Conservation (phyloP, 2,329 filamentous ascomycete species). For the Scedosporium apiospermum region DNA sequence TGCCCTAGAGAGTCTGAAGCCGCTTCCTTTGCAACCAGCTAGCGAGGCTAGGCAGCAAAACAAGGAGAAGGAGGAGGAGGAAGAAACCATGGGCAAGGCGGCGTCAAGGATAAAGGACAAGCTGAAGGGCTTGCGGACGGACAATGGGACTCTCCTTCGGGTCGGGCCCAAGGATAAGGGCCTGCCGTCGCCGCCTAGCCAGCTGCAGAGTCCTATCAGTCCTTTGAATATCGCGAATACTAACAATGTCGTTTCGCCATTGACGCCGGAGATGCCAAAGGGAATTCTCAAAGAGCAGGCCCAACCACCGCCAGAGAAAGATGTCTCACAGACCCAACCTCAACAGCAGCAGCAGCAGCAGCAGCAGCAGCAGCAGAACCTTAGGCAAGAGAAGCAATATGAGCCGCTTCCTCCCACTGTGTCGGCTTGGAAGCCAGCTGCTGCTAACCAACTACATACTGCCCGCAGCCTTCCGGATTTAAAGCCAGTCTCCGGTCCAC, state of each 20-base stretch:
- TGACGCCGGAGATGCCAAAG: background rate
- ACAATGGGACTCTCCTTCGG: background rate
- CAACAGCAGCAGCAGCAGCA: background rate
- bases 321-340: background rate
- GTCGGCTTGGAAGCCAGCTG: conserved; percentile 15
- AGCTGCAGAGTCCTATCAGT: background rate
- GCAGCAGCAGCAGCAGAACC: conserved; percentile 6
- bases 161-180: background rate
- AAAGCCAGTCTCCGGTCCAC: conserved; percentile 7
- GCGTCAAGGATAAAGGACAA: conserved; percentile 9
- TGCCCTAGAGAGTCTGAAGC: background rate
- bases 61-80: background rate
- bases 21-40: background rate
- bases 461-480: conserved; percentile 16
- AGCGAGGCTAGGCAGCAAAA: background rate
- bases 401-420: conserved; percentile 14
- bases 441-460: conserved; percentile 13
- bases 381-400: conserved; percentile 10
- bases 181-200: background rate
- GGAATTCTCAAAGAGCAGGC: conserved; percentile 3
- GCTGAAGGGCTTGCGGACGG: background rate
- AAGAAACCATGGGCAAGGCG: conserved; percentile 11
- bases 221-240: background rate
- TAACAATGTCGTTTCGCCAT: background rate
- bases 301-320: background rate